phyloP scores from a whole-genome alignment of 192 early-diverging fungal genomes.

The Podila minutissima region DNA sequence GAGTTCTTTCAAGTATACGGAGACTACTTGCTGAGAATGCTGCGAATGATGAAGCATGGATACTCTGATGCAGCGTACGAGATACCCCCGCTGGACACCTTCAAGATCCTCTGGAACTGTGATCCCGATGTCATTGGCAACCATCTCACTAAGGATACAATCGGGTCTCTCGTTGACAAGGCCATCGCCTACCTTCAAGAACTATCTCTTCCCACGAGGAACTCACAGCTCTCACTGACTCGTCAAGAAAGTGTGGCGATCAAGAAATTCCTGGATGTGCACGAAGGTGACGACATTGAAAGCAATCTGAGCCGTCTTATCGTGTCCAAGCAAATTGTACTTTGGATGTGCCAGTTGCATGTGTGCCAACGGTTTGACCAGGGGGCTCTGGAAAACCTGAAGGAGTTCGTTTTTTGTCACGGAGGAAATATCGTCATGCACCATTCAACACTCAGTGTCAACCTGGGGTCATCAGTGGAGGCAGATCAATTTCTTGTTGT shows the following conservation, averaged over 20 bases:
- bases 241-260: background rate
- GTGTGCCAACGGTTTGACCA: background rate
- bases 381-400: background rate
- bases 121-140: background rate
- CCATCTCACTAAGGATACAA: background rate
- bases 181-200: no score
- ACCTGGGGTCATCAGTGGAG: no score
- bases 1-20: background rate
- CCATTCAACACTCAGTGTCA: no score
- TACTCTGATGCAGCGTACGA: no score
- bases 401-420: no score
- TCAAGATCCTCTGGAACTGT: background rate
- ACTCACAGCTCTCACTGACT: background rate
- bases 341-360: background rate
- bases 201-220: background rate
- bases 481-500: no score
- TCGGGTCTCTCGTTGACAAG: background rate
- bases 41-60: background rate
- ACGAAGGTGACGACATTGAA: background rate
- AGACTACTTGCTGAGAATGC: background rate
- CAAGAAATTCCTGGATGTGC: background rate
- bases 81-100: background rate
- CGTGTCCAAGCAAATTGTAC: background rate
- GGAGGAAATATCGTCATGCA: no score
- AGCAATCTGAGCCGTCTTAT: background rate